Evolutionary conservation across 495 filamentous ascomycete species (phyloP).

Genomic region (Daldinia childiae): DNA sequence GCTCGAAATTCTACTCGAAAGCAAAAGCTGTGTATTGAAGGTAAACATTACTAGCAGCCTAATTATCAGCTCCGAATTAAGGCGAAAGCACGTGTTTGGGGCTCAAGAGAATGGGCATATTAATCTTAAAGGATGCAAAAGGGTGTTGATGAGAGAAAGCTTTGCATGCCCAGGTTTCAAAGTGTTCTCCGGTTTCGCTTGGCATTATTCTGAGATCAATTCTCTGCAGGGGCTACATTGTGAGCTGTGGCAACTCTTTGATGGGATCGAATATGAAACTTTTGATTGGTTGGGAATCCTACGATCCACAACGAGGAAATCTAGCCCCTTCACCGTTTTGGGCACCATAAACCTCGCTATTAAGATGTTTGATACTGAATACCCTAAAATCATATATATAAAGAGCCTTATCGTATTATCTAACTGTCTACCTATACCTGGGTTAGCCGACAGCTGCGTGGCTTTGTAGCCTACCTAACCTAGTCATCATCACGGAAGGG

Average conservation of each 20-base stretch:
- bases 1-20: neutral
- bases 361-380: neutral
- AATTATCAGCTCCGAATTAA: conserved; percentile 18
- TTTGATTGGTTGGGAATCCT: conserved; percentile 4
- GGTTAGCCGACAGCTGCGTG: neutral
- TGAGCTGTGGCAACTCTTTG: conserved; percentile 2
- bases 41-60: neutral
- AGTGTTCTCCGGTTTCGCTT: conserved; percentile 38
- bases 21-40: conserved; percentile 6
- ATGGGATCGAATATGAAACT: neutral
- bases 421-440: neutral
- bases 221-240: conserved; percentile 18
- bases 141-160: conserved; percentile 3
- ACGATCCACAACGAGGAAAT: neutral
- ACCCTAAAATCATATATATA: neutral
- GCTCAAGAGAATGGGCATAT: conserved; percentile 5
- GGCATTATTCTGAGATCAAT: conserved; percentile 24
- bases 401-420: neutral
- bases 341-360: neutral
- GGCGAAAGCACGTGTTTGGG: conserved; percentile 20
- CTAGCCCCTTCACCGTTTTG: conserved; percentile 4
- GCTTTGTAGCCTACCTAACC: neutral
- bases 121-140: conserved; percentile 5
- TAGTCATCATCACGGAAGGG: conserved; percentile 16
- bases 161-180: conserved; percentile 30